These are phyloP conservation scores for Fusarium liriodendri DNA, from an alignment of 2,329 filamentous ascomycete genomes.

Conservation along the genomic window DNA sequence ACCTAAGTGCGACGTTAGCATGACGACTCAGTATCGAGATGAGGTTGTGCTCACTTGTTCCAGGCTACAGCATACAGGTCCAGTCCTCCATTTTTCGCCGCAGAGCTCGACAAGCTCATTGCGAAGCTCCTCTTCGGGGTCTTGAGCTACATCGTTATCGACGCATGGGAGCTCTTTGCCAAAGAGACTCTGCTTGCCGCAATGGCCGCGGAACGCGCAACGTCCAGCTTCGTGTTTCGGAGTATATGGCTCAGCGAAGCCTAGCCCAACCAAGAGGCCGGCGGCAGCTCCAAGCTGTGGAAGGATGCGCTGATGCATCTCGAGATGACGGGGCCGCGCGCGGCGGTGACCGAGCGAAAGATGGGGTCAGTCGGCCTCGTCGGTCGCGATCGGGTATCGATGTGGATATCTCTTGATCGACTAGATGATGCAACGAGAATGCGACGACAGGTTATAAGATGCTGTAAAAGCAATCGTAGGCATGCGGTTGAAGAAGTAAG, in stretches of 20 bases:
- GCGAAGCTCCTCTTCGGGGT: slow-evolving; percentile 77
- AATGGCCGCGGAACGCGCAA: slow-evolving; percentile 91
- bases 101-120: slow-evolving; percentile 86
- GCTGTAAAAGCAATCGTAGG: slow-evolving; percentile 26
- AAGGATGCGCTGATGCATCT: slow-evolving; percentile 49
- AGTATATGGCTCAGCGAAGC: slow-evolving; percentile 51
- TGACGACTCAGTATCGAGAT: neutral
- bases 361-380: slow-evolving; percentile 24
- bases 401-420: slow-evolving; percentile 19
- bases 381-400: slow-evolving; percentile 19
- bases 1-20: slow-evolving; percentile 63
- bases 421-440: slow-evolving; percentile 26
- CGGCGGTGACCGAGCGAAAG: slow-evolving; percentile 18
- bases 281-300: slow-evolving; percentile 47
- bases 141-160: slow-evolving; percentile 85
- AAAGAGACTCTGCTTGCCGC: slow-evolving; percentile 91
- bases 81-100: slow-evolving; percentile 85
- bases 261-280: slow-evolving; percentile 44
- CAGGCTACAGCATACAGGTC: slow-evolving; percentile 84
- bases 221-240: slow-evolving; percentile 85
- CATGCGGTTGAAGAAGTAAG: slow-evolving; percentile 13
- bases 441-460: slow-evolving; percentile 18
- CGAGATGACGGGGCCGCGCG: slow-evolving; percentile 33
- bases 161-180: slow-evolving; percentile 90
- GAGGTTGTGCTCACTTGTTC: slow-evolving; percentile 72